Conservation (phyloP, 2,329 filamentous ascomycete genomes). For the Coniochaeta hoffmannii region DNA sequence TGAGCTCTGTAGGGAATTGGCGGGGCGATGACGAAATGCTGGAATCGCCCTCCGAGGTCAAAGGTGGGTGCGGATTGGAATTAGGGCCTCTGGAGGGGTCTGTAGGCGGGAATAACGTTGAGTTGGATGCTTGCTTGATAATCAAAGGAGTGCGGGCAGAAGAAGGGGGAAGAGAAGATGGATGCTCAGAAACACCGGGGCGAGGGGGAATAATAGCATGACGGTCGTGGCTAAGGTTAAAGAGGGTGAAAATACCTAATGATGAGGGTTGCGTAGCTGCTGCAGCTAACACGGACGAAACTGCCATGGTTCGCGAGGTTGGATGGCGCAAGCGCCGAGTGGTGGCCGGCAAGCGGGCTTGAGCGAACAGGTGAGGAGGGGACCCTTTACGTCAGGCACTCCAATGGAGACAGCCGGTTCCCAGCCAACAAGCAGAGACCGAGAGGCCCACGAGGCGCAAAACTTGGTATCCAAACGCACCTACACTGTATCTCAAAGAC, state of each 20-base stretch:
- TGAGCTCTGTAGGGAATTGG: slow-evolving; percentile 41
- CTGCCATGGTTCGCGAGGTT: slow-evolving; percentile 17
- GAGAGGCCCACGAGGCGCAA: neutral
- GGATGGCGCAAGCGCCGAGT: neutral
- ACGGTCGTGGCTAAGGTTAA: slow-evolving; percentile 4
- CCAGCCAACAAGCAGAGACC: neutral
- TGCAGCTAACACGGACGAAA: slow-evolving; percentile 19
- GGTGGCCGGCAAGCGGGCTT: neutral
- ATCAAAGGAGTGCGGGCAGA: slow-evolving; percentile 2
- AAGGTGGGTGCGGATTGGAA: neutral
- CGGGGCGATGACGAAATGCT: slow-evolving; percentile 34
- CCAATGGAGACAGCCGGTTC: neutral
- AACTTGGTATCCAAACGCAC: neutral
- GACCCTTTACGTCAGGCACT: neutral
- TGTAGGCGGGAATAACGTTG: slow-evolving; percentile 8
- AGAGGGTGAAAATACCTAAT: slow-evolving; percentile 21
- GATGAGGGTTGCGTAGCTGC: slow-evolving; percentile 20
- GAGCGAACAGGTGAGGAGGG: neutral
- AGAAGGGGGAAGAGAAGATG: slow-evolving; percentile 4
- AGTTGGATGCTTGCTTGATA: slow-evolving; percentile 8
- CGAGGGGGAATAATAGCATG: slow-evolving; percentile 2
- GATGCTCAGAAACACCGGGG: neutral
- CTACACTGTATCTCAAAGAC: no score
- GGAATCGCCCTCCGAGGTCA: slow-evolving; percentile 8
- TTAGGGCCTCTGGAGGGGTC: no score